Evolutionary conservation across 352 stramenopile species (phyloP), one percentile per base, ranked within the genome.

Genomic region (Phytophthora chlamydospora): DNA sequence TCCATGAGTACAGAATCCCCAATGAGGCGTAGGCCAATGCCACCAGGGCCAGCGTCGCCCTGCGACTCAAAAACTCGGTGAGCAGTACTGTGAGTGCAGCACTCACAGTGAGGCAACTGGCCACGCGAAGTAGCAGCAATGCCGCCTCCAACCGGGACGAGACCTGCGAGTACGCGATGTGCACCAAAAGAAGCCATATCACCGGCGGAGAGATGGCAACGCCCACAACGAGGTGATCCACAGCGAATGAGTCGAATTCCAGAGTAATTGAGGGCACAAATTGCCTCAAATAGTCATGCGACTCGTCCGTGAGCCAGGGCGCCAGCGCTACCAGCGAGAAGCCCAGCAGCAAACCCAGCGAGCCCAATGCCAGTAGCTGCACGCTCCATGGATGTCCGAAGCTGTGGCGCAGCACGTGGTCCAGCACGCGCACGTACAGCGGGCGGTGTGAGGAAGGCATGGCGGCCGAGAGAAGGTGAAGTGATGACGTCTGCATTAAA

Each of bases 1-100:
- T 89, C 84, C 84, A 95, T 47, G 86, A 83, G 65, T 95, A 95
- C 17, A 88, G 34, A 11, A 95, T 59, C 1, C 83, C 84, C 14
- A 83, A 49, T 8, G 62, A 78, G 4, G 79, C 84, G 57, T 95
- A 93, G 3, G 62, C 66, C n/a, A 92, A 59, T 14, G 82, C 68
- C 34, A 89, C 72, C 9, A 91, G 49, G 3, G 86, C 83, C 49
- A 95, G 56, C 70, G 86, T 89, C n/a, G 89, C 74, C 39, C 84
- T 73, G 4, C 80, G 73, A 13, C 83, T 90, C 35, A 93, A 74
- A 51, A 89, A 91, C 58, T 95, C 86, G 36, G 80, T 80, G 6
- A 95, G 58, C 27, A 93, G 77, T 17, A 93, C 83, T 1, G 81
- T 93, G 53, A 95, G 69, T 16, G 84, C 76, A 19, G 77, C 75